Percentiles rank a stretch among this genome's conserved stretches.
phyloP scores from a whole-genome alignment of 2,329 filamentous ascomycete species.

The Aspergillus quadricinctus region DNA sequence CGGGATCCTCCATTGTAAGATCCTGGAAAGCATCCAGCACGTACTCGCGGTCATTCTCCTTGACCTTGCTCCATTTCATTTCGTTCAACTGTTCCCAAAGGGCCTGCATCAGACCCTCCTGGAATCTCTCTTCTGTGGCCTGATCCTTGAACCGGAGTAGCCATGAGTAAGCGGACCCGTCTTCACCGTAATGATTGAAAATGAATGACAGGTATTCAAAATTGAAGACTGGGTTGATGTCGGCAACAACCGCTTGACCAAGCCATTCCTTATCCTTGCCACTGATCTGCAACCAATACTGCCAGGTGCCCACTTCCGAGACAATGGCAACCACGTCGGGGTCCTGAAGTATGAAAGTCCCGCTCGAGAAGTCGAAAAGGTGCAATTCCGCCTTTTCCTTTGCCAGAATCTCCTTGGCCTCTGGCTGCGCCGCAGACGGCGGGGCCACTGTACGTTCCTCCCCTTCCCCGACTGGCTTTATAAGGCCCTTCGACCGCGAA shows the following conservation, averaged over 20 bases:
- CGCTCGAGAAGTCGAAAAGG: conserved; percentile 83
- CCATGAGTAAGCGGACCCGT: conserved; percentile 93
- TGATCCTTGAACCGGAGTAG: conserved; percentile 87
- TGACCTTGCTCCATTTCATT: conserved; percentile 88
- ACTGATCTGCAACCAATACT: conserved; percentile 89
- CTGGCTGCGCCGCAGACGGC: conserved; percentile 58
- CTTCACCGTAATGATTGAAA: conserved; percentile 90
- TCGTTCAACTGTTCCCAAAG: conserved; percentile 96
- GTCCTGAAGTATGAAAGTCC: conserved; percentile 80
- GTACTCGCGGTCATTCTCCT: conserved; percentile 89
- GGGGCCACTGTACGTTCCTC: conserved; percentile 56
- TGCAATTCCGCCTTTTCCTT: conserved; percentile 81
- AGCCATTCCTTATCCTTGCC: conserved; percentile 77
- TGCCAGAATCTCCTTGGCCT: conserved; percentile 66
- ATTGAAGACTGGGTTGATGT: conserved; percentile 98
- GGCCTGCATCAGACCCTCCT: conserved; percentile 90
- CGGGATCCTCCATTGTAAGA: conserved; percentile 79
- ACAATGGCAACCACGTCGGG: conserved; percentile 71
- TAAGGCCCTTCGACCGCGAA: conserved; percentile 37
- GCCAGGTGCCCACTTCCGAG: conserved; percentile 82
- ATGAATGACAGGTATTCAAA: conserved; percentile 99
- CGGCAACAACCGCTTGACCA: conserved; percentile 76
- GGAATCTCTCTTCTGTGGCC: conserved; percentile 74
- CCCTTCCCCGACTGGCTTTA: conserved; percentile 34
- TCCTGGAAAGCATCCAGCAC: conserved; percentile 95